phyloP scores from a whole-genome alignment of 441 rosid genomes.

The Erodium texanum region DNA sequence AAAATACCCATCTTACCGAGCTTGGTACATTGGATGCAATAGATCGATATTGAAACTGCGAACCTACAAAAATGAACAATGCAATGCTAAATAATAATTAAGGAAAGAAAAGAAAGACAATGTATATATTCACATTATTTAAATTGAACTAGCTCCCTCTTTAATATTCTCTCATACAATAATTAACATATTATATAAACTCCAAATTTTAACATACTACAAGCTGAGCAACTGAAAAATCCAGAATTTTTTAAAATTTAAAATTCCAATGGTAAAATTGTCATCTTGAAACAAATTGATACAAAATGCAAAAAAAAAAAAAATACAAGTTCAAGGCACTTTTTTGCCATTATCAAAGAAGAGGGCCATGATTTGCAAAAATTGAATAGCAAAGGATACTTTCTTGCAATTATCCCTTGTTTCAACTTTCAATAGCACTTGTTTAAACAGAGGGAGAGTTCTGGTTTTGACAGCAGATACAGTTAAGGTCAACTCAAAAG shows the following conservation, averaged over 20 bases:
- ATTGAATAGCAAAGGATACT: too few species aligned
- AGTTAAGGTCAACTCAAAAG: background rate
- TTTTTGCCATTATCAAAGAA: too few species aligned
- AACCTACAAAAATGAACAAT: conserved; percentile 40
- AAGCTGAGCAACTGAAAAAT: too few species aligned
- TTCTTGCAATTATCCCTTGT: too few species aligned
- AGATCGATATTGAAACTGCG: conserved; percentile 60
- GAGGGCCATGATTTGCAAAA: too few species aligned
- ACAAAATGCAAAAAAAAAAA: too few species aligned
- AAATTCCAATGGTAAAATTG: too few species aligned
- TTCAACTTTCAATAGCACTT: background rate
- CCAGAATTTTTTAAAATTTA: too few species aligned
- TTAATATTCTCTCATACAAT: conserved; percentile 1
- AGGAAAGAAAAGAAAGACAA: background rate
- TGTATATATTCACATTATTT: background rate
- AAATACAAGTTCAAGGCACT: too few species aligned
- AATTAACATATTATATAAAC: background rate
- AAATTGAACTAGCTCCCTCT: background rate
- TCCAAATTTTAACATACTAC: background rate
- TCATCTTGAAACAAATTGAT: too few species aligned
- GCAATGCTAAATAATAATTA: background rate
- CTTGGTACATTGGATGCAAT: conserved; percentile 79
- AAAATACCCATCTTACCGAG: conserved; percentile 43
- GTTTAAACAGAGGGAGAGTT: background rate
- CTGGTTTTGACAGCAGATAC: background rate